A percentile compares a stretch with the other conserved stretches of the same genome.
Evolutionary conservation across 768 basidiomycete species (phyloP).

Genomic region (Neoboletus subvelutipes): DNA sequence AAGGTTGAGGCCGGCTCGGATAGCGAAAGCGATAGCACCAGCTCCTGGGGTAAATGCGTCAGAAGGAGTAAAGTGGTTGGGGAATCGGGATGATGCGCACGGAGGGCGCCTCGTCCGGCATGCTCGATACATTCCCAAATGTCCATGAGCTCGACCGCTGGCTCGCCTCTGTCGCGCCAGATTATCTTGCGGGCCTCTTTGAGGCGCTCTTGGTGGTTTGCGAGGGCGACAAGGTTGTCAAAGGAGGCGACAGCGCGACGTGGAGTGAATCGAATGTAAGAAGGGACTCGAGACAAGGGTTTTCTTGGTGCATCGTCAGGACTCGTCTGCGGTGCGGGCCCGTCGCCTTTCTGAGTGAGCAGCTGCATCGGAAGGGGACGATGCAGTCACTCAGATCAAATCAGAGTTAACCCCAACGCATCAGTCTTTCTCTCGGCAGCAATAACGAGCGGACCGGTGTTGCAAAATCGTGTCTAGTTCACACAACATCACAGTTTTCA

Average conservation of each 20-base stretch:
- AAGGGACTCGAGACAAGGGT: slow-evolving; percentile 21
- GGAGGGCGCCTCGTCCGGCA: slow-evolving; percentile 64
- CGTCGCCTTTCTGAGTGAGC: slow-evolving; percentile 3
- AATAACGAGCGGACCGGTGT: neutral
- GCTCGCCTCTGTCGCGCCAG: slow-evolving; percentile 79
- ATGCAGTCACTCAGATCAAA: neutral
- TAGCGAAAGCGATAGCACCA: slow-evolving; percentile 73
- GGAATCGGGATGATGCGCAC: slow-evolving; percentile 54
- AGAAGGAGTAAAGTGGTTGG: neutral
- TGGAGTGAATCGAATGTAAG: slow-evolving; percentile 56
- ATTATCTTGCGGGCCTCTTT: slow-evolving; percentile 75
- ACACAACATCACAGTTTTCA: neutral
- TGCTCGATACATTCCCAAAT: slow-evolving; percentile 69
- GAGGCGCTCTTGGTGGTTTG: slow-evolving; percentile 78
- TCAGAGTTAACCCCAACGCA: neutral
- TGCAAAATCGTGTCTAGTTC: neutral
- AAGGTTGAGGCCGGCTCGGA: slow-evolving; percentile 81
- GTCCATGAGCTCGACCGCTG: slow-evolving; percentile 62
- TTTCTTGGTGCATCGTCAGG: neutral
- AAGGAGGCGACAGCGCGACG: slow-evolving; percentile 67
- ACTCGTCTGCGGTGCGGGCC: neutral
- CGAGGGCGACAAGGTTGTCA: slow-evolving; percentile 80
- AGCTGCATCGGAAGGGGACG: slow-evolving; percentile 5
- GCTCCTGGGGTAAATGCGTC: slow-evolving; percentile 55
- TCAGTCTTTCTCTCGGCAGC: neutral